Evolutionary conservation across 2,329 filamentous ascomycete species (phyloP).

Genomic region (Dactylonectria macrodidyma): DNA sequence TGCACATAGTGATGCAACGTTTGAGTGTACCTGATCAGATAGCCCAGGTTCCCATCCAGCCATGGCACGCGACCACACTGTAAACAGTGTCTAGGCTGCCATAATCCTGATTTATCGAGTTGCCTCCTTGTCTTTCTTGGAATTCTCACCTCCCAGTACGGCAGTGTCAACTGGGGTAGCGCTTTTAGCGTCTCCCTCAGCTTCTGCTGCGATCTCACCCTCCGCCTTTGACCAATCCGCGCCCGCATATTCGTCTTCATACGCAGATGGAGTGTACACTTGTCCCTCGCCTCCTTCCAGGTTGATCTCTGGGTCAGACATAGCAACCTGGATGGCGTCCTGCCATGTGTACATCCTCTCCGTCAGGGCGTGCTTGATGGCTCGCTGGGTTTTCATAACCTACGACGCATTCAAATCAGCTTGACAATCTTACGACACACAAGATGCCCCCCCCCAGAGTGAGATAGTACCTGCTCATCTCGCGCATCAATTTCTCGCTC

Average conservation of each 20-base stretch:
- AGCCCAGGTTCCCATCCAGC: conserved; percentile 4
- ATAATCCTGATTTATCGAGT: conserved; percentile 30
- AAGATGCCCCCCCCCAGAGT: not conserved
- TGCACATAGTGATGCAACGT: conserved; percentile 42
- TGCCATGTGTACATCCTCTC: conserved; percentile 93
- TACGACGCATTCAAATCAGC: conserved; percentile 54
- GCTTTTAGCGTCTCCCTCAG: conserved; percentile 32
- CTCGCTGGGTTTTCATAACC: conserved; percentile 83
- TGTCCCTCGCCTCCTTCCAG: conserved; percentile 63
- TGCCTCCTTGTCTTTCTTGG: conserved; percentile 42
- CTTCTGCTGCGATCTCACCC: conserved; percentile 36
- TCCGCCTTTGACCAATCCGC: conserved; percentile 45
- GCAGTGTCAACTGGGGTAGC: conserved; percentile 29
- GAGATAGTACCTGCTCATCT: conserved; percentile 73
- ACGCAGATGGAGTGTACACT: conserved; percentile 64
- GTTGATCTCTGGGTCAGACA: conserved; percentile 77
- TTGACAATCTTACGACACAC: not conserved
- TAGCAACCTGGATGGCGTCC: conserved; percentile 78
- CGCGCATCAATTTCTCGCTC: conserved; percentile 76
- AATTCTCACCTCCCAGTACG: conserved; percentile 32
- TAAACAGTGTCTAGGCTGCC: not conserved
- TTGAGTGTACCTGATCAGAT: not conserved
- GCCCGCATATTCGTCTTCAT: conserved; percentile 53
- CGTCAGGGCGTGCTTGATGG: conserved; percentile 87
- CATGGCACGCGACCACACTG: not conserved